These are phyloP conservation scores for Pseudogymnoascus pannorum DNA, from an alignment of 2,329 filamentous ascomycete genomes.

Conservation along the genomic window DNA sequence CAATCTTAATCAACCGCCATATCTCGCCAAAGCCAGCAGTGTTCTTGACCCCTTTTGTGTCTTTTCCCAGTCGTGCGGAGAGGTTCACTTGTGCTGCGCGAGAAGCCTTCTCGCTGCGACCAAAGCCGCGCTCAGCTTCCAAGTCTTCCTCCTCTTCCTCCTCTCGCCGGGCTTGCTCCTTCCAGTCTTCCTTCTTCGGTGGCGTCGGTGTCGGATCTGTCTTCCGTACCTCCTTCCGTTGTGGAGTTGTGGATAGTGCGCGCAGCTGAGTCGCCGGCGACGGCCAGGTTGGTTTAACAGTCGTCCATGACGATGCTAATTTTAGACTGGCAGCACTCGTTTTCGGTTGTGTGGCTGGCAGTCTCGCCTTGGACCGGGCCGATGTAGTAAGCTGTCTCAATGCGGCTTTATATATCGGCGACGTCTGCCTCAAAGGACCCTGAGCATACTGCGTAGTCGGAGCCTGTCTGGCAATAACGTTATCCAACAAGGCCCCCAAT, in stretches of 20 bases:
- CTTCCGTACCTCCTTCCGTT: constrained; percentile 9
- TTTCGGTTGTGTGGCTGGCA: neutral
- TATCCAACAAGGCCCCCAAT: constrained; percentile 9
- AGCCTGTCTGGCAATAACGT: constrained; percentile 1
- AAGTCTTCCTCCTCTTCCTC: constrained; percentile 35
- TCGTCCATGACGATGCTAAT: constrained; percentile 12
- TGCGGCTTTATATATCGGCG: constrained; percentile 9
- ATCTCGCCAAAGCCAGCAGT: constrained; percentile 67
- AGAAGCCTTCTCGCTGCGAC: constrained; percentile 72
- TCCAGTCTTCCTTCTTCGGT: constrained; percentile 27
- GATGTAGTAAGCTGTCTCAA: constrained; percentile 1
- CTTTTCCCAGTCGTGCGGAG: constrained; percentile 78
- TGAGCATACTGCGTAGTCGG: neutral
- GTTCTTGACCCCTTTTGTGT: constrained; percentile 50
- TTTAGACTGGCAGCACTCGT: constrained; percentile 4
- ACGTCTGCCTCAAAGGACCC: neutral
- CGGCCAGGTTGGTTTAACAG: constrained; percentile 21
- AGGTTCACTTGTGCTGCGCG: constrained; percentile 86
- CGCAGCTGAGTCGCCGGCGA: constrained; percentile 25
- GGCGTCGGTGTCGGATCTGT: constrained; percentile 16
- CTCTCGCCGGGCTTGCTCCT: constrained; percentile 32
- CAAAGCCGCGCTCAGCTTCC: constrained; percentile 56
- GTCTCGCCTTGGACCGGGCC: constrained; percentile 1
- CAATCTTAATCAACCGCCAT: constrained; percentile 82
- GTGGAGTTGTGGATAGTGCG: constrained; percentile 22